Conservation (phyloP, 2,329 filamentous ascomycete species). For the Sarocladium oryzae region DNA sequence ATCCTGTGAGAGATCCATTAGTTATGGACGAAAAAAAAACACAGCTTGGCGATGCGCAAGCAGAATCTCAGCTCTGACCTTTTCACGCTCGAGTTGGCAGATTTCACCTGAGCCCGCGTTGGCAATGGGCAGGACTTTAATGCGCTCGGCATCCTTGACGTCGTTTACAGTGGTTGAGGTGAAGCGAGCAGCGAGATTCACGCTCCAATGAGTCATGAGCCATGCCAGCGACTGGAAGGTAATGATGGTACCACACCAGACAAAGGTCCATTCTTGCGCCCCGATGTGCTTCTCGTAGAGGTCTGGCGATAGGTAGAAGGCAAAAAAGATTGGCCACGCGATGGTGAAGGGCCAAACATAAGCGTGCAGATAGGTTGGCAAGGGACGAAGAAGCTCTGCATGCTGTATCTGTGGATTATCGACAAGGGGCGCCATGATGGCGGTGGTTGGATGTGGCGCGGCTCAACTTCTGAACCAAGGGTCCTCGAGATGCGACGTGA, state of each 20-base stretch:
- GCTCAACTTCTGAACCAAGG: neutral
- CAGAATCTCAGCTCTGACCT: constrained; percentile 32
- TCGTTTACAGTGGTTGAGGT: constrained; percentile 66
- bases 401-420: constrained; percentile 85
- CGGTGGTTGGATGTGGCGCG: constrained; percentile 2
- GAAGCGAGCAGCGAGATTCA: constrained; percentile 76
- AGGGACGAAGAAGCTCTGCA: constrained; percentile 81
- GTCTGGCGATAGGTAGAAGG: constrained; percentile 75
- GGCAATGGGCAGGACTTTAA: constrained; percentile 85
- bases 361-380: constrained; percentile 72
- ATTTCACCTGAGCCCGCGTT: constrained; percentile 91
- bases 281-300: constrained; percentile 88
- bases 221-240: constrained; percentile 83
- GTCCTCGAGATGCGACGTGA: neutral
- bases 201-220: constrained; percentile 97
- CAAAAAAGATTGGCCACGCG: constrained; percentile 86
- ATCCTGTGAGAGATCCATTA: constrained; percentile 42
- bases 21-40: neutral
- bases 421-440: constrained; percentile 70
- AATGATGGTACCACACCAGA: constrained; percentile 84
- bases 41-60: neutral
- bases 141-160: constrained; percentile 70
- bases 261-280: constrained; percentile 96
- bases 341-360: constrained; percentile 93
- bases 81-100: constrained; percentile 72